A percentile compares a stretch with the other conserved stretches of the same genome.
Evolutionary conservation across 2,329 filamentous ascomycete genomes (phyloP).

Genomic region (Salinomyces thailandicus): DNA sequence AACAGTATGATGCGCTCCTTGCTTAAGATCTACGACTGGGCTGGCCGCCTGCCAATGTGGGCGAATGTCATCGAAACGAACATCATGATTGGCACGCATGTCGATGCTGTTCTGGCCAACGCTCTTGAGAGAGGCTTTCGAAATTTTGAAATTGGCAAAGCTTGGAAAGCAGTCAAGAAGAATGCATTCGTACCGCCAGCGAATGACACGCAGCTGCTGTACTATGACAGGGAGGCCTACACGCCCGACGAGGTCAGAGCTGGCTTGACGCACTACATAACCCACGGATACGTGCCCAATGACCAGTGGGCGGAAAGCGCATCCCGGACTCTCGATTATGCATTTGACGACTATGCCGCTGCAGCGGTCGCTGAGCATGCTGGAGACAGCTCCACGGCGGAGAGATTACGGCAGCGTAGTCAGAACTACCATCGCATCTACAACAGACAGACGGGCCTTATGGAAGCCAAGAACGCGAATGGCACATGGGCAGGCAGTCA

Average conservation of each 20-base stretch:
- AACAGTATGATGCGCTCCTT: conserved; percentile 40
- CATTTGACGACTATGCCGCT: conserved; percentile 38
- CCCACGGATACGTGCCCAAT: conserved; percentile 38
- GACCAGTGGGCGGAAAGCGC: conserved; percentile 39
- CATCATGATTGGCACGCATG: conserved; percentile 43
- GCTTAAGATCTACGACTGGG: conserved; percentile 38
- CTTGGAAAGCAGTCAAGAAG: conserved; percentile 36
- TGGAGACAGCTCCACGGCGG: conserved; percentile 25
- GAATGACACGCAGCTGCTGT: conserved; percentile 35
- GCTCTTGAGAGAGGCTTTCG: conserved; percentile 35
- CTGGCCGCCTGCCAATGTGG: conserved; percentile 39
- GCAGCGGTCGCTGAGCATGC: conserved; percentile 32
- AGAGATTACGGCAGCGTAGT: conserved; percentile 27
- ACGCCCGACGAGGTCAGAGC: conserved; percentile 39
- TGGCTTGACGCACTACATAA: conserved; percentile 36
- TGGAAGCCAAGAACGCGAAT: conserved; percentile 40
- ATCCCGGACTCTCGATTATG: conserved; percentile 39
- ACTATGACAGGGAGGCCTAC: conserved; percentile 38
- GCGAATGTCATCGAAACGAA: conserved; percentile 42
- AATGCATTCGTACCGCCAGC: conserved; percentile 38
- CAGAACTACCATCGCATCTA: conserved; percentile 35
- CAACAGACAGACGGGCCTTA: conserved; percentile 36
- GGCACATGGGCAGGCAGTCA: conserved; percentile 35
- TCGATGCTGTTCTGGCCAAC: conserved; percentile 40
- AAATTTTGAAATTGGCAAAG: conserved; percentile 33